Evolutionary conservation across 1,284 basidiomycete species (phyloP).

Genomic region (Austroboletus olivaceoglutinosus): DNA sequence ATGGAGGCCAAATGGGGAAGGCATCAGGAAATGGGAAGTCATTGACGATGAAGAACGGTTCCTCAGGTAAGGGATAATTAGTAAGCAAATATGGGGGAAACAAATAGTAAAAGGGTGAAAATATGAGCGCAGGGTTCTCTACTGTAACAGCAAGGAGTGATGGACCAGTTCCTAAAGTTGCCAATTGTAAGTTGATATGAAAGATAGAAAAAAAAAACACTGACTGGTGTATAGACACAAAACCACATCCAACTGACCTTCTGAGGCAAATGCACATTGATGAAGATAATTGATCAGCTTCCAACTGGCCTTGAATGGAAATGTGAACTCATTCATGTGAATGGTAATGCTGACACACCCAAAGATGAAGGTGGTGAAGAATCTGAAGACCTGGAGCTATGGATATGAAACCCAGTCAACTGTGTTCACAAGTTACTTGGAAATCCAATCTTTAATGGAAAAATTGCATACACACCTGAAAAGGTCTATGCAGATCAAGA

Average conservation of each 20-base stretch:
- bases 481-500: conserved; percentile 12
- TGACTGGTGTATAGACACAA: too few species aligned
- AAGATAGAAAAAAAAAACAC: too few species aligned
- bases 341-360: conserved; percentile 1
- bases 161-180: conserved; percentile 10
- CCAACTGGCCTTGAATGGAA: conserved; percentile 24
- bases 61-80: too few species aligned
- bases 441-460: conserved; percentile 18
- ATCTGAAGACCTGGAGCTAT: conserved; percentile 30
- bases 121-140: too few species aligned
- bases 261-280: conserved; percentile 19
- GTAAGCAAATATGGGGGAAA: too few species aligned
- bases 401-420: conserved; percentile 30
- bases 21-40: too few species aligned
- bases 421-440: conserved; percentile 31
- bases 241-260: too few species aligned
- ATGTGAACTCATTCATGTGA: conserved; percentile 15
- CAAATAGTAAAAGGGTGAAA: too few species aligned
- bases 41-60: too few species aligned
- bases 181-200: conserved; percentile 9
- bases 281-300: conserved; percentile 20
- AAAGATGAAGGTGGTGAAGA: conserved; percentile 6
- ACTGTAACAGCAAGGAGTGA: too few species aligned
- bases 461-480: conserved; percentile 21
- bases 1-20: too few species aligned